Evolutionary conservation across 2,329 filamentous ascomycete species (phyloP).

Genomic region (Diaporthe citriasiana): DNA sequence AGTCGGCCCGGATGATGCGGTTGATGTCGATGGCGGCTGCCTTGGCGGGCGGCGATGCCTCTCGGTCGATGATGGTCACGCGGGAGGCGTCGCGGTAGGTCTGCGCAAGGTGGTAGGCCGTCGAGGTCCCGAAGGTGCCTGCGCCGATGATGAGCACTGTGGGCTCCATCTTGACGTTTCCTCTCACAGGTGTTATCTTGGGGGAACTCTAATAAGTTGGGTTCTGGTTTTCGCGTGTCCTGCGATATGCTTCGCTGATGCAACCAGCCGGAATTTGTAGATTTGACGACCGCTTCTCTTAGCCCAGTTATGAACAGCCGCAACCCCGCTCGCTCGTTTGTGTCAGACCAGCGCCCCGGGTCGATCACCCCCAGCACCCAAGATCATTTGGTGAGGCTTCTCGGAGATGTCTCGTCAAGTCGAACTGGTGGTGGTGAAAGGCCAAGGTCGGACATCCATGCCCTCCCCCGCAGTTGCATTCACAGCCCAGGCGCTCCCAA

Average conservation of each 20-base stretch:
- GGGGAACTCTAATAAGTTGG: constrained; percentile 14
- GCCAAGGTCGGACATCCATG: constrained; percentile 28
- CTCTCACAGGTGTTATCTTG: neutral
- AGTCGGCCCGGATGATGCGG: constrained; percentile 37
- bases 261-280: neutral
- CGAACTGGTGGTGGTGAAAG: constrained; percentile 10
- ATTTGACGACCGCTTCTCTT: neutral
- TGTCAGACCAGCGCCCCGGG: constrained; percentile 14
- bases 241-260: neutral
- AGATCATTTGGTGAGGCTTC: constrained; percentile 5
- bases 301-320: neutral
- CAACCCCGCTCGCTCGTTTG: constrained; percentile 6
- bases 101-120: constrained; percentile 36
- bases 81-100: constrained; percentile 13
- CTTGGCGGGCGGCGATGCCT: constrained; percentile 18
- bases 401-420: constrained; percentile 33
- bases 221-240: too few species aligned
- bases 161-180: constrained; percentile 1
- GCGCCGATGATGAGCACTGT: constrained; percentile 37
- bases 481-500: neutral
- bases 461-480: constrained; percentile 27
- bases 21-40: constrained; percentile 36
- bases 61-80: constrained; percentile 33
- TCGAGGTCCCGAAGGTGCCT: constrained; percentile 35
- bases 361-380: constrained; percentile 10